phyloP scores from a whole-genome alignment of 257 asterid species.

The Eustoma russellianum region DNA sequence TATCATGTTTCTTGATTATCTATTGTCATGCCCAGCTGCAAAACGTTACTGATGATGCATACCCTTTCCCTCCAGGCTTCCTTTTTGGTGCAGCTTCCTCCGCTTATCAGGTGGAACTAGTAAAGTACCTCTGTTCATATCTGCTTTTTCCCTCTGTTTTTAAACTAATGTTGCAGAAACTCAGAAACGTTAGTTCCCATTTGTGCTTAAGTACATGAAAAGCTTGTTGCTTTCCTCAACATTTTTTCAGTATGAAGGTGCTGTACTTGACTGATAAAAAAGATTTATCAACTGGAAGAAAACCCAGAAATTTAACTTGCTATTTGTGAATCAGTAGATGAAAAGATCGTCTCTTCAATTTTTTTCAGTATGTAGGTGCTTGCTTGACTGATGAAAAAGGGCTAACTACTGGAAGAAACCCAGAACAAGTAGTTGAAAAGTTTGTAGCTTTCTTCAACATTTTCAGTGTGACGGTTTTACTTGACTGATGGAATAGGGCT shows the following conservation, averaged over 20 bases:
- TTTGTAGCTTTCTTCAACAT: not conserved
- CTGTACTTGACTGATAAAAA: too few relatives aligned
- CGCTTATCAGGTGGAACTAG: slow-evolving; percentile 39
- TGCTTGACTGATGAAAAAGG: slow-evolving; percentile 9
- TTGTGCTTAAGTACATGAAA: not conserved
- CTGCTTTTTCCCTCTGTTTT: not conserved
- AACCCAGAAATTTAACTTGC: too few relatives aligned
- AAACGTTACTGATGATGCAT: not conserved
- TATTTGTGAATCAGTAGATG: not conserved
- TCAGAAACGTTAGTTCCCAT: too few relatives aligned
- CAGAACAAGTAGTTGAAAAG: not conserved
- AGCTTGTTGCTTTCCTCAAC: not conserved
- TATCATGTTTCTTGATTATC: not conserved
- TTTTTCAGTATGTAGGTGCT: slow-evolving; percentile 5
- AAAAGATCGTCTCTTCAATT: too few relatives aligned
- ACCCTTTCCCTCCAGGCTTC: too few relatives aligned
- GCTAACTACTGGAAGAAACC: slow-evolving; percentile 5
- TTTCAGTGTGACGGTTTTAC: slow-evolving; percentile 30
- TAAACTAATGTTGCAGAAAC: not conserved
- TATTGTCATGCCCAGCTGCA: not conserved
- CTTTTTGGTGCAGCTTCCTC: slow-evolving; percentile 54
- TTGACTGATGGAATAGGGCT: slow-evolving; percentile 9
- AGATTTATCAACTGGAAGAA: too few relatives aligned
- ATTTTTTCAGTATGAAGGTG: slow-evolving; percentile 26
- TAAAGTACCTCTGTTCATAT: not conserved